Base-by-base conservation (phyloP, 1,139 yeast genomes). In the Hyphopichia wangnamkhiaoensis region DNA sequence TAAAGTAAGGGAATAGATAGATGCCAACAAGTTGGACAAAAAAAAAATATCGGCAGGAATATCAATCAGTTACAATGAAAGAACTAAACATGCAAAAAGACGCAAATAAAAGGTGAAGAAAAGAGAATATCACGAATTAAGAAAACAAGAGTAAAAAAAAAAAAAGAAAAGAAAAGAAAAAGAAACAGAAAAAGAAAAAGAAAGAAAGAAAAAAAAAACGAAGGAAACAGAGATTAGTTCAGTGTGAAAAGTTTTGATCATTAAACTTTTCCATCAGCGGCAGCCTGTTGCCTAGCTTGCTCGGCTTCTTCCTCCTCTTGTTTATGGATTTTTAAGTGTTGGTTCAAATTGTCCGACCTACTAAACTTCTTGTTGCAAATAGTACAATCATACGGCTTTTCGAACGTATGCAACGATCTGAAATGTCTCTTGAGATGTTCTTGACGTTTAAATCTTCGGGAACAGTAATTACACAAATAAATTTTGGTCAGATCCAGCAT, bases 391-490 rank as follows among this genome's bases (percentile, higher is more conserved):
- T 75, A 85, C 0, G 95, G 94, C 58, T 84, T 83, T 44, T 83
- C 90, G 44, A 81, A 76, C 17, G 91, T 84, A 54, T 82, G 87
- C 47, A 85, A 70, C 13, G 89, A 81, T 43, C 93, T 71, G 56
- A 82, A 79, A 55, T 85, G 95, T 43, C 95, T 73, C 56, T 83
- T 84, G 49, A 86, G 64, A 59, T 86, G 95, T 55, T 86, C 95
- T 57, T 83, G 89, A 48, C 94, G 76, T 54, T 82, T 80, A 65
- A 86, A 86, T 40, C 84, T 61, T 52, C 85, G 66, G 35, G 78
- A 71, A 52, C 88, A 82, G 50, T 68, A 71, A 40, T 68, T 70
- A 44, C 78, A 72, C 35, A 70, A 54, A 48, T 56, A 72, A 23
- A 72, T 69, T 52, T 72, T 72, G 9, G 70, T 38, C 52, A 52